Evolutionary conservation across 176 grass and related monocot species (phyloP).

Genomic region (Coix lacrymajobi): DNA sequence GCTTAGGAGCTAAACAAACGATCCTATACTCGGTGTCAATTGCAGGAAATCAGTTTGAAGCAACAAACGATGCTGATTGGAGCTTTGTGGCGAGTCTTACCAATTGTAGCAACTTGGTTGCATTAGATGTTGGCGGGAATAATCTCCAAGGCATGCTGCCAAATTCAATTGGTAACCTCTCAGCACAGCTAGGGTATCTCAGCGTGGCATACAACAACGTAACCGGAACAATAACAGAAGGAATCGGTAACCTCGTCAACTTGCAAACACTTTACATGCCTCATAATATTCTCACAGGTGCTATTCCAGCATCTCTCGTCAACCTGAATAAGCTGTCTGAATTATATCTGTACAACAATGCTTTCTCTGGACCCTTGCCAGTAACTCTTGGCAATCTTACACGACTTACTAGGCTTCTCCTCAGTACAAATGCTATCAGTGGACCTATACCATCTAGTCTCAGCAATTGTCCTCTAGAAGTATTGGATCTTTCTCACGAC

Average conservation of each 20-base stretch:
- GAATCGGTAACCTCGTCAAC: not conserved
- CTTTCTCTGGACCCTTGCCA: conserved; percentile 24
- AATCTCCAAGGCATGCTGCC: conserved; percentile 1
- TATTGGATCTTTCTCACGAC: conserved; percentile 40
- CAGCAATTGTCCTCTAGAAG: not conserved
- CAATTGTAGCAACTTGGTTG: not conserved
- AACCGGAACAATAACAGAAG: conserved; percentile 17
- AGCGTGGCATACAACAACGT: not conserved
- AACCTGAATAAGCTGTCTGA: not conserved
- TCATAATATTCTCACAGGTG: not conserved
- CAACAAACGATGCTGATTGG: not conserved
- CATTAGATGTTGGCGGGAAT: not conserved
- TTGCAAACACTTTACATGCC: not conserved
- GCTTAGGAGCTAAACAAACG: not conserved
- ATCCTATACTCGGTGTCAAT: rapidly evolving
- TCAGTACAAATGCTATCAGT: not conserved
- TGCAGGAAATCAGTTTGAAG: not conserved
- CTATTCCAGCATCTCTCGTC: conserved; percentile 5
- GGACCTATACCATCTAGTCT: conserved; percentile 11
- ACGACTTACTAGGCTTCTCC: not conserved
- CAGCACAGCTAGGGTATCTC: not conserved
- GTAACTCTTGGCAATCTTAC: conserved; percentile 16
- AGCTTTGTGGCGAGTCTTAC: not conserved
- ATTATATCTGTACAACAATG: conserved; percentile 2
- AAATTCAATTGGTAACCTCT: conserved; percentile 22